Conservation (phyloP, 306 rosid genomes). For the Dryas drummondii region DNA sequence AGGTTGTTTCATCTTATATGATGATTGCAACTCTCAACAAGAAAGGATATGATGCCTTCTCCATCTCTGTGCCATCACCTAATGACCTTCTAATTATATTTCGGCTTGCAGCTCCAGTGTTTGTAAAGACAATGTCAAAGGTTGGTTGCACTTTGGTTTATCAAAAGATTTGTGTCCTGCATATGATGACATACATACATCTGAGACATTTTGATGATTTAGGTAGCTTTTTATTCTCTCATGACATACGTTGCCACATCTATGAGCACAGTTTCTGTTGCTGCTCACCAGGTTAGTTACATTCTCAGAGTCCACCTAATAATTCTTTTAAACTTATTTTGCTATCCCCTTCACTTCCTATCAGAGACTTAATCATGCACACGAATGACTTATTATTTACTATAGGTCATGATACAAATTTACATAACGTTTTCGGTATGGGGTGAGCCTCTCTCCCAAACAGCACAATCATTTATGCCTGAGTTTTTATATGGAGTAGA, state of each 20-base stretch:
- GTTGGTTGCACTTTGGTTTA: constrained; percentile 23
- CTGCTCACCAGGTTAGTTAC: constrained; percentile 85
- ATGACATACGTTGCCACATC: constrained; percentile 81
- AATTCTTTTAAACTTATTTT: too few species aligned
- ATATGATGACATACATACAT: too few species aligned
- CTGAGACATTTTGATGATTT: constrained; percentile 17
- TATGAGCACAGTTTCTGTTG: constrained; percentile 81
- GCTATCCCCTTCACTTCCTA: too few species aligned
- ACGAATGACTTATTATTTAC: constrained; percentile 27
- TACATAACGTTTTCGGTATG: constrained; percentile 75
- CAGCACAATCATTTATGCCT: constrained; percentile 96
- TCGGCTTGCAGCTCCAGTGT: constrained; percentile 83
- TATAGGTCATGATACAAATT: constrained; percentile 88
- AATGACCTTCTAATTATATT: constrained; percentile 55
- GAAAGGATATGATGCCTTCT: constrained; percentile 70
- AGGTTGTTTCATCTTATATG: constrained; percentile 90
- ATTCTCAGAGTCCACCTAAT: too few species aligned
- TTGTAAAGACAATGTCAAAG: constrained; percentile 76
- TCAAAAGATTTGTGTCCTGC: too few species aligned
- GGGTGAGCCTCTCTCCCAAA: constrained; percentile 98
- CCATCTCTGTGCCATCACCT: constrained; percentile 64
- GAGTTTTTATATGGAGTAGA: constrained; percentile 67
- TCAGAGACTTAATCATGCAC: neutral
- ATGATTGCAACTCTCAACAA: constrained; percentile 71
- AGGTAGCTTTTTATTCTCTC: constrained; percentile 85